Evolutionary conservation across 148 eudicot genomes (phyloP), one percentile per base, ranked within the genome.

Genomic region (Arctostaphylos glauca): DNA sequence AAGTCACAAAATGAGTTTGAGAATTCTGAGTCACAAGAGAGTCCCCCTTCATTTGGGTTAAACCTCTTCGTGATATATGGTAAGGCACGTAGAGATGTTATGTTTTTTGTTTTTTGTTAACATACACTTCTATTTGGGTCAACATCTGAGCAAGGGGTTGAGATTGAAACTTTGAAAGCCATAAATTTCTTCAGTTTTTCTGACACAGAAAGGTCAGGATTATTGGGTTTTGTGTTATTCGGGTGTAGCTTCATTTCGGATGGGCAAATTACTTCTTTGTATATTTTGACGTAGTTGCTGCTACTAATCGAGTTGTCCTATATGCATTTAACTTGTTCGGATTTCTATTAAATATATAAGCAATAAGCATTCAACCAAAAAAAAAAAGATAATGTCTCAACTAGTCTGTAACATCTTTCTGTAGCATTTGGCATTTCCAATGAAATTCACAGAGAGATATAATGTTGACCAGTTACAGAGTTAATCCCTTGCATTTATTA

Each of bases 101-200:
- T 31, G 25, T 25, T 59, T 59, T 59, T 23, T 23, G 66, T n/a
- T 10, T 21, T 60, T 60, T 19, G 8, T 25, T n/a, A 60, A 60
- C 66, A 7, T 2, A 8, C n/a, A 10, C 9, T 6, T 8, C 21
- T 6, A 60, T n/a, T 19, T 60, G 66, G 31, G 23, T 60, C 66
- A 60, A 3, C 9, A n/a, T n/a, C 21, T 19, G 66, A 19, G 3
- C 3, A 60, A n/a, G 66, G 10, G 21, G 25, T 60, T 23, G 31
- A n/a, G 66, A n/a, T 9, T n/a, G 66, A 25, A 19, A n/a, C 12
- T 60, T 59, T 60, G 66, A 60, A 25, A 60, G 66, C 23, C 31
- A 12, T 23, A 60, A 60, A 60, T 60, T 75, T 23, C 31, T 75
- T 25, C 41, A 52, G 56, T 75, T 75, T 75, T 75, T 49, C 59